Evolutionary conservation across 2,329 filamentous ascomycete species (phyloP).

Genomic region (Penicillium sclerotiorum): DNA sequence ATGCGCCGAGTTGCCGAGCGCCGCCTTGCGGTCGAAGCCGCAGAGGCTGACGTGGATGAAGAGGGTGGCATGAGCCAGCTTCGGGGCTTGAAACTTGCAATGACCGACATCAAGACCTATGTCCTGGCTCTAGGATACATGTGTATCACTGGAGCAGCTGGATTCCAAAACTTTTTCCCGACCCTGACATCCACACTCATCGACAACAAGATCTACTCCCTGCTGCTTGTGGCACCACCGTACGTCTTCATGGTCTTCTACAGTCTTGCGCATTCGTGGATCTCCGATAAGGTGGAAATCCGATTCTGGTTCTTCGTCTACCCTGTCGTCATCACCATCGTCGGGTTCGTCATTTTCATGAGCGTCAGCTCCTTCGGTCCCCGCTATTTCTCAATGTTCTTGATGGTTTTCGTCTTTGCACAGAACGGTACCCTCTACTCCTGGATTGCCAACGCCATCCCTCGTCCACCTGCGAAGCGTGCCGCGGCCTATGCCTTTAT

Average conservation of each 20-base stretch:
- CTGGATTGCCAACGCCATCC: constrained; percentile 55
- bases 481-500: constrained; percentile 59
- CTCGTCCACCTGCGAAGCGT: constrained; percentile 57
- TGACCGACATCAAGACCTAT: constrained; percentile 56
- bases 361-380: constrained; percentile 54
- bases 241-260: constrained; percentile 58
- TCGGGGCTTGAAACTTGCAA: constrained; percentile 54
- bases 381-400: constrained; percentile 59
- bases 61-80: constrained; percentile 51
- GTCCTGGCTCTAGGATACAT: constrained; percentile 49
- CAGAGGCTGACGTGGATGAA: constrained; percentile 53
- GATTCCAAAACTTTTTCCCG: constrained; percentile 62
- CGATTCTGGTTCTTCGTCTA: constrained; percentile 59
- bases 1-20: constrained; percentile 51
- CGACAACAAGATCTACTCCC: constrained; percentile 49
- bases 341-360: constrained; percentile 60
- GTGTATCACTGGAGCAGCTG: constrained; percentile 50
- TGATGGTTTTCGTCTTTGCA: constrained; percentile 59
- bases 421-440: constrained; percentile 33
- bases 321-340: constrained; percentile 54
- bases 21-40: constrained; percentile 54
- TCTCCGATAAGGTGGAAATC: constrained; percentile 49
- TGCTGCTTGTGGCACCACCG: constrained; percentile 56
- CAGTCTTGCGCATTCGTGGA: constrained; percentile 47
- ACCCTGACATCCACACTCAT: constrained; percentile 52